Base-by-base conservation (phyloP, 257 asterid genomes). In the Handroanthus guayacan region DNA sequence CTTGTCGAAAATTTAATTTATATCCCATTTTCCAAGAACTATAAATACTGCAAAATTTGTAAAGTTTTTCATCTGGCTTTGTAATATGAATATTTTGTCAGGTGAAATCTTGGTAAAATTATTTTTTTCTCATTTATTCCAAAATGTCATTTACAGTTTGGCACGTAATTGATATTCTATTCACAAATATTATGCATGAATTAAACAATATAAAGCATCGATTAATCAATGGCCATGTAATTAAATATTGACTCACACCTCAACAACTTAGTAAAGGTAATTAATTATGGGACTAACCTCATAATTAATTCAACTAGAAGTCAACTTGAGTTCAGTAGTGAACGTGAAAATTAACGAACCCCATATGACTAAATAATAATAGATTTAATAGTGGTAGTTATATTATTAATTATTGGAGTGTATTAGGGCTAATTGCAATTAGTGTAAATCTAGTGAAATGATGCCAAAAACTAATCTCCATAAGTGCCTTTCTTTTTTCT, bases 401-500 rank as follows among this genome's bases (percentile, higher is more conserved):
- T 39, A 62, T 63, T 2, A 18, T 77, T 62, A 56, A 62, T 62
- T 61, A 70, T 60, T 37, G 48, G 13, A 50, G 20, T 37, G 71
- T 37, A 68, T 50, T 56, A 62, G 25, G 65, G 67, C 37, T 48
- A 70, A 62, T 34, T 67, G 75, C 70, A 79, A 79, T 79, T 79
- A 73, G 76, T 73, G 75, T 75, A 58, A 25, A 58, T 58, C 14
- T 58, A 58, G n/a, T 20, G 13, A 10, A 45, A 51, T 38, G 67
- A 72, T 72, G 61, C 44, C 56, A 71, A 64, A 65, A 72, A 69
- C 17, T 73, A 65, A 74, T 67, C 31, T 13, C 44, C 13, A 0
- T 39, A 58, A 44, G 11, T 63, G 69, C 79, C 83, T 62, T 80
- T 75, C 79, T 80, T 62, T 80, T 75, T 69, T 47, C 0, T 75